phyloP scores from a whole-genome alignment of 2,329 filamentous ascomycete species.

The Epichloe sp. region DNA sequence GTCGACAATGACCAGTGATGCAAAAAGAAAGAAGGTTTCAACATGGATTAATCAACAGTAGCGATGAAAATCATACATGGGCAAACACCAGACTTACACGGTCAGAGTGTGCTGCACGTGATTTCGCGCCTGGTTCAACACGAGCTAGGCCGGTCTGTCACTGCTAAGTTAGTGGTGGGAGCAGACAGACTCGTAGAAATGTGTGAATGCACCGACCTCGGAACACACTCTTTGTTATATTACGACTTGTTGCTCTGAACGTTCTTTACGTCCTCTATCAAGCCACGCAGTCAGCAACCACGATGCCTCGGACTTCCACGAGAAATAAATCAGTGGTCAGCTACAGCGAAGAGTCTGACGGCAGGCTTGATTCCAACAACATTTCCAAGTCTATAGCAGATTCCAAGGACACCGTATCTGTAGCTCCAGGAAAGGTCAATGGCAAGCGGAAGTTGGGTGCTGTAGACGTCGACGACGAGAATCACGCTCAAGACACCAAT shows the following conservation, averaged over 20 bases:
- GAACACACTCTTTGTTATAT: background rate
- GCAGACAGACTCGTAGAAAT: too few relatives aligned
- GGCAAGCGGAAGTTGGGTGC: slow-evolving; percentile 14
- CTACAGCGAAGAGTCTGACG: slow-evolving; percentile 18
- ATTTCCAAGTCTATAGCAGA: slow-evolving; percentile 9
- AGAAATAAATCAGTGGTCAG: slow-evolving; percentile 19
- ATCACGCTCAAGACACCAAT: slow-evolving; percentile 11
- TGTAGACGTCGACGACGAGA: slow-evolving; percentile 7
- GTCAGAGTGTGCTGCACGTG: slow-evolving; percentile 6
- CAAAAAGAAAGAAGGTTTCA: too few relatives aligned
- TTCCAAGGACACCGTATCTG: slow-evolving; percentile 9
- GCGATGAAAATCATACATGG: too few relatives aligned
- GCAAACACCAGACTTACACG: too few relatives aligned
- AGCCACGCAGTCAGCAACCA: background rate
- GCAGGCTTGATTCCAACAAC: background rate
- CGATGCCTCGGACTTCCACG: slow-evolving; percentile 23
- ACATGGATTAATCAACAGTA: too few relatives aligned
- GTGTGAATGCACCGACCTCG: background rate
- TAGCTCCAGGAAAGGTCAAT: background rate
- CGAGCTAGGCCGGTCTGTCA: background rate
- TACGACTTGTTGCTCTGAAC: background rate
- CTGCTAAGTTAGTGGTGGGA: too few relatives aligned
- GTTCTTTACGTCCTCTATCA: background rate
- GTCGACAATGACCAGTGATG: too few relatives aligned
- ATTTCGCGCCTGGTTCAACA: slow-evolving; percentile 5